Conservation (phyloP, 305 asterid species). For the Solanum hybrid region DNA sequence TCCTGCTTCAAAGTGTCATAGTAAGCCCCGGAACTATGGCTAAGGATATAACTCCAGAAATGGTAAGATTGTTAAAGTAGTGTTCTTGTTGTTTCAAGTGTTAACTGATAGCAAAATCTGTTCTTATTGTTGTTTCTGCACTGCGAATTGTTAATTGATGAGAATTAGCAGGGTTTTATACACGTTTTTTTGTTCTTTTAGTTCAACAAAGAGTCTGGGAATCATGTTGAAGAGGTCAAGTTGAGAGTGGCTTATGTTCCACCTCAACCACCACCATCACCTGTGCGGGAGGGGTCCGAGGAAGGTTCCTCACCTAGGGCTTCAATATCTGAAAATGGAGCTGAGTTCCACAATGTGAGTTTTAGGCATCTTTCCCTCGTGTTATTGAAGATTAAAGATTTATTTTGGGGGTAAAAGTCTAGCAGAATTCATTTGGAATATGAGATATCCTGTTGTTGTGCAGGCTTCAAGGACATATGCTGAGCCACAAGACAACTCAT, state of each 20-base stretch:
- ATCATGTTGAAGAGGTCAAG: slow-evolving; percentile 82
- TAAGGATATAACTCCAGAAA: slow-evolving; percentile 76
- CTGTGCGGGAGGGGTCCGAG: slow-evolving; percentile 91
- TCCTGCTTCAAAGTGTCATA: slow-evolving; percentile 76
- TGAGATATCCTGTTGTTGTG: slow-evolving; percentile 2
- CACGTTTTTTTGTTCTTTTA: slow-evolving; percentile 15
- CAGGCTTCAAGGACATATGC: slow-evolving; percentile 46
- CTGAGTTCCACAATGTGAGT: slow-evolving; percentile 55
- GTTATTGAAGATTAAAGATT: not conserved
- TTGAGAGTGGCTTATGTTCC: slow-evolving; percentile 82
- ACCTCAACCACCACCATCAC: slow-evolving; percentile 84
- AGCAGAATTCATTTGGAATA: not conserved
- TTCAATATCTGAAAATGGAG: slow-evolving; percentile 83
- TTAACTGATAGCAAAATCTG: not conserved
- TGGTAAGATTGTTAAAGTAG: slow-evolving; percentile 31
- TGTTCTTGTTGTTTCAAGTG: not conserved
- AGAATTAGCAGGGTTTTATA: not conserved
- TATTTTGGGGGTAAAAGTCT: not conserved
- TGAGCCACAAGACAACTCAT: slow-evolving; percentile 51
- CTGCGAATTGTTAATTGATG: not conserved
- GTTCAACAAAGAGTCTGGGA: slow-evolving; percentile 88
- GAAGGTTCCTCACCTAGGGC: slow-evolving; percentile 95
- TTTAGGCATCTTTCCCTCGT: not conserved
- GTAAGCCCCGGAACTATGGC: slow-evolving; percentile 41
- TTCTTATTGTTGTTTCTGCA: not conserved